Evolutionary conservation across 2,329 filamentous ascomycete species (phyloP).

Genomic region (Fusarium sp.): DNA sequence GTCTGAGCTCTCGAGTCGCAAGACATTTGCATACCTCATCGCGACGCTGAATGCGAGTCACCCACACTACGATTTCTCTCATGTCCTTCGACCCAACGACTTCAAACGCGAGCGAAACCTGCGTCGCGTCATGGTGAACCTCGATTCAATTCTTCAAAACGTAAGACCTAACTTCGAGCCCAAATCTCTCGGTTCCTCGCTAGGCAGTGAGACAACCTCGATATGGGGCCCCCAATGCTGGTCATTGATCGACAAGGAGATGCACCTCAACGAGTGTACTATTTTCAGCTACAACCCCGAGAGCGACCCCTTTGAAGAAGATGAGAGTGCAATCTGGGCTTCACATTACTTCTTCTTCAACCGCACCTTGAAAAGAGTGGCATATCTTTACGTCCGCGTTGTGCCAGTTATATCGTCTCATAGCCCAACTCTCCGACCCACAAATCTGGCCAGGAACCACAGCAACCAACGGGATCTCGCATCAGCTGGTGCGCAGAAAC

Average conservation of each 20-base stretch:
- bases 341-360: conserved; percentile 99
- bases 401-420: conserved; percentile 78
- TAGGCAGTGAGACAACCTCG: conserved; percentile 62
- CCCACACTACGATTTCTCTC: conserved; percentile 91
- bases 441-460: conserved; percentile 44
- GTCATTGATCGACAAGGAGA: conserved; percentile 92
- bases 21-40: conserved; percentile 95
- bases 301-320: conserved; percentile 90
- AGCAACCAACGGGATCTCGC: conserved; percentile 44
- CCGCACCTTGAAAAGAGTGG: conserved; percentile 88
- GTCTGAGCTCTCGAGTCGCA: conserved; percentile 85
- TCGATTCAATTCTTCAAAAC: conserved; percentile 89
- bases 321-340: conserved; percentile 94
- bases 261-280: conserved; percentile 88
- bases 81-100: conserved; percentile 87
- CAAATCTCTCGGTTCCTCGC: conserved; percentile 54
- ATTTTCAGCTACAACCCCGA: conserved; percentile 91
- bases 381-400: conserved; percentile 92
- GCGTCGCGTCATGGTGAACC: conserved; percentile 82
- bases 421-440: conserved; percentile 61
- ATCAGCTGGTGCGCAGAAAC: conserved; percentile 65
- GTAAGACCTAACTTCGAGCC: conserved; percentile 73
- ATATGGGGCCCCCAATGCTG: conserved; percentile 92
- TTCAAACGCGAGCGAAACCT: conserved; percentile 87
- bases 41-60: conserved; percentile 96